phyloP scores from a whole-genome alignment of 176 grass and related monocot genomes.

The Zea mays region DNA sequence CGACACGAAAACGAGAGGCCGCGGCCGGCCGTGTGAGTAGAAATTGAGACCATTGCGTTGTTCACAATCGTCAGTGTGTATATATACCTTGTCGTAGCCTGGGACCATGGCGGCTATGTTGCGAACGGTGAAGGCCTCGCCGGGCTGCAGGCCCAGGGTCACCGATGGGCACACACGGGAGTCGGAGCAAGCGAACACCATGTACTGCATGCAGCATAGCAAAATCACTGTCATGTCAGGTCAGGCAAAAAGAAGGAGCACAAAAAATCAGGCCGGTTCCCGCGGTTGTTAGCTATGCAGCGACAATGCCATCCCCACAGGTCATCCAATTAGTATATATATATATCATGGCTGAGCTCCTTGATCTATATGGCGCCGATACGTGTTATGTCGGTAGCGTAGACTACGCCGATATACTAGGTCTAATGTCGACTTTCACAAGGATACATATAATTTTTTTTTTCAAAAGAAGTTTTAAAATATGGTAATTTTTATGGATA shows the following conservation, averaged over 20 bases:
- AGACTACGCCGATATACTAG: no score
- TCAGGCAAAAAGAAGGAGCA: not conserved
- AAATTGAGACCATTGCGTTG: not conserved
- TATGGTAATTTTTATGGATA: no score
- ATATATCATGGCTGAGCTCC: no score
- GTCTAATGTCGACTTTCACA: no score
- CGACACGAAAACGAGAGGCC: not conserved
- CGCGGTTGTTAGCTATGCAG: no score
- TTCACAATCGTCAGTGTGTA: not conserved
- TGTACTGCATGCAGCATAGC: constrained; percentile 62
- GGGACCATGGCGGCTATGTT: constrained; percentile 90
- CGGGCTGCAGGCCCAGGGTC: constrained; percentile 73
- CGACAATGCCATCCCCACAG: no score
- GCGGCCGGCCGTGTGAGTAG: not conserved
- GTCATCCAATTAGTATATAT: no score
- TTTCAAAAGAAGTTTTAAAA: no score
- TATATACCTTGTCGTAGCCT: constrained; percentile 55
- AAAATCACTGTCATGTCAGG: not conserved
- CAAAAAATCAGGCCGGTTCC: not conserved
- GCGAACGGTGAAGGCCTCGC: constrained; percentile 88
- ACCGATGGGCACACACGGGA: constrained; percentile 95
- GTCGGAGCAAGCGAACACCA: constrained; percentile 94
- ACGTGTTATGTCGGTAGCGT: no score
- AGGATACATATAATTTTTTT: no score
- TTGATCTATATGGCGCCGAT: no score